Conservation (phyloP, 768 basidiomycete genomes). For the Nevesoporus exiguus region DNA sequence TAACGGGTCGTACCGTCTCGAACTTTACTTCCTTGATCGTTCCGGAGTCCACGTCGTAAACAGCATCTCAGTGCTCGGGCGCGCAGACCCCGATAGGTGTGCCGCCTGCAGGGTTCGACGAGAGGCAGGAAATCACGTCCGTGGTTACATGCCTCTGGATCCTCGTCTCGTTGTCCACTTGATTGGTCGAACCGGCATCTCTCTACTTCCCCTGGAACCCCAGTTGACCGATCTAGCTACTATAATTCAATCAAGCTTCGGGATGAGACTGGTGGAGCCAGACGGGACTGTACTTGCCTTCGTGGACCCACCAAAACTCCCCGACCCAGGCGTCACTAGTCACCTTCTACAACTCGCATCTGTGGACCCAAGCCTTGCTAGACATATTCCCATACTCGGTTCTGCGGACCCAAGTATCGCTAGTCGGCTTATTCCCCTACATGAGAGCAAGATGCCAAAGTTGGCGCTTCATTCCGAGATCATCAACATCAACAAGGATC, state of each 20-base stretch:
- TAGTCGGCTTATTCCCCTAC: not conserved
- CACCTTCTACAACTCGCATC: no score
- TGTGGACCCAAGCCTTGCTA: not conserved
- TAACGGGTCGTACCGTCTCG: slow-evolving; percentile 19
- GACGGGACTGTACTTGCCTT: slow-evolving; percentile 9
- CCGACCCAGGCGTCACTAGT: not conserved
- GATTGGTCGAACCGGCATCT: not conserved
- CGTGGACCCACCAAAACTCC: slow-evolving; percentile 1
- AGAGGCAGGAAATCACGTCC: slow-evolving; percentile 8
- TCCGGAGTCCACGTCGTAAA: slow-evolving; percentile 3
- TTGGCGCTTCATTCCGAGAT: slow-evolving; percentile 14
- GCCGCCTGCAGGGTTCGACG: slow-evolving; percentile 11
- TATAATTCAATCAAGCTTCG: slow-evolving; percentile 10
- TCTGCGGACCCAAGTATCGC: not conserved
- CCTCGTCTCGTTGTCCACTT: slow-evolving; percentile 12
- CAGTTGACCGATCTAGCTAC: not conserved
- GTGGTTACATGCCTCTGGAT: slow-evolving; percentile 16
- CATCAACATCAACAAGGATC: not conserved
- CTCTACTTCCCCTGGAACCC: not conserved
- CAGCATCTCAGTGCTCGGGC: slow-evolving; percentile 14
- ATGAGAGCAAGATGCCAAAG: slow-evolving; percentile 3
- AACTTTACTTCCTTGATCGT: slow-evolving; percentile 6
- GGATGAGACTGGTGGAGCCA: slow-evolving; percentile 10
- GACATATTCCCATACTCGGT: not conserved
- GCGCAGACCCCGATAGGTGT: slow-evolving; percentile 4